Conservation (phyloP, 2,329 filamentous ascomycete species). For the Zalaria sp. region DNA sequence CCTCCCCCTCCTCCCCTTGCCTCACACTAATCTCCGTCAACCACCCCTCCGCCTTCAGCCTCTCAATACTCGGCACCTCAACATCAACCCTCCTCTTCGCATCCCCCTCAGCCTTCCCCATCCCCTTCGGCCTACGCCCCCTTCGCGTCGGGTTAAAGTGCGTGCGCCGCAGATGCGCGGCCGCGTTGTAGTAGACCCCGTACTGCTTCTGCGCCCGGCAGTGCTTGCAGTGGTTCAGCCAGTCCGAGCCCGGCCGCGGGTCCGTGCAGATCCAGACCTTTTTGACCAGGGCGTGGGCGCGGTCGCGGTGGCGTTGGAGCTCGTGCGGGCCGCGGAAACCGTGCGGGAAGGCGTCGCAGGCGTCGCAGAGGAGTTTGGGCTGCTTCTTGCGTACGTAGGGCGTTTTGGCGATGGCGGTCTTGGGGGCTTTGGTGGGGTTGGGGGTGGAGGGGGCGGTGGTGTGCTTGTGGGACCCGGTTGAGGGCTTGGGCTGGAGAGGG, state of each 20-base stretch:
- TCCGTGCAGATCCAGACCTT: constrained; percentile 52
- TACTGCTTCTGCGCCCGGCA: constrained; percentile 69
- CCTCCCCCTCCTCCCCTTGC: no score
- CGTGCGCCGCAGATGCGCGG: constrained; percentile 72
- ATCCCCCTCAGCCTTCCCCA: background rate
- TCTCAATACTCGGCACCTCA: background rate
- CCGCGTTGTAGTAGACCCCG: constrained; percentile 87
- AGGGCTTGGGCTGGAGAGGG: background rate
- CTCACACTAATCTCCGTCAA: background rate
- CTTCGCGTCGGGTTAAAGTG: constrained; percentile 32
- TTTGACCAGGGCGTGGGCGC: constrained; percentile 48
- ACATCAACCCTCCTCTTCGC: background rate
- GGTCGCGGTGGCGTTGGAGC: constrained; percentile 37
- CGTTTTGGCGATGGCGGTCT: background rate
- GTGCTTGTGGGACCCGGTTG: background rate
- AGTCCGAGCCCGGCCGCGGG: constrained; percentile 41
- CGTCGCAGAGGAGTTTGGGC: constrained; percentile 44
- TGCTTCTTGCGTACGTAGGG: background rate
- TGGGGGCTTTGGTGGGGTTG: background rate
- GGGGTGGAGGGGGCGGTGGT: background rate
- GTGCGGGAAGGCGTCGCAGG: constrained; percentile 58
- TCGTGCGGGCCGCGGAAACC: constrained; percentile 84
- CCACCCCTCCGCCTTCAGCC: background rate
- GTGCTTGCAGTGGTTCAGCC: constrained; percentile 54
- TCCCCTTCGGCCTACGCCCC: background rate